Evolutionary conservation across 768 basidiomycete genomes (phyloP).

Genomic region (Cantharellus anzutake): DNA sequence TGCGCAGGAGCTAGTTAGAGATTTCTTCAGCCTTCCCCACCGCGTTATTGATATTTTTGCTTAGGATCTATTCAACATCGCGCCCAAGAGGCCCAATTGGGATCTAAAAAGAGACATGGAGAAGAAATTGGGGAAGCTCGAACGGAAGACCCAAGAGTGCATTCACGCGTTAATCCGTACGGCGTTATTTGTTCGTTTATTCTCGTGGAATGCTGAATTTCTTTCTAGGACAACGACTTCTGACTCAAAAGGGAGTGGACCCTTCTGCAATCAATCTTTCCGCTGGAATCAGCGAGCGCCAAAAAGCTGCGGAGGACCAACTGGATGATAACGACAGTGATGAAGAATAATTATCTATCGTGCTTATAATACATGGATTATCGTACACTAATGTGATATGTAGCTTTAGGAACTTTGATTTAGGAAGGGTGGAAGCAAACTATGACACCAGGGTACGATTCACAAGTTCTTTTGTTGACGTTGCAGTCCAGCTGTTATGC

Average conservation of each 20-base stretch:
- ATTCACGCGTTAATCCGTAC: conserved; percentile 84
- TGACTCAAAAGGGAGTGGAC: conserved; percentile 50
- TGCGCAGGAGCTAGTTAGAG: conserved; percentile 66
- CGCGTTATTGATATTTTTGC: conserved; percentile 1
- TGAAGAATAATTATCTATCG: conserved; percentile 26
- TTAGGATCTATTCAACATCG: conserved; percentile 91
- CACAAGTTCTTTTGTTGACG: conserved; percentile 1
- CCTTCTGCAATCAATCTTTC: conserved; percentile 39
- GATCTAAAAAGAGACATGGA: conserved; percentile 89
- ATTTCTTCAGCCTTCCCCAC: neutral
- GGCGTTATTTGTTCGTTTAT: conserved; percentile 13
- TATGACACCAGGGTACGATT: neutral
- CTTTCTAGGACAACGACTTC: conserved; percentile 49
- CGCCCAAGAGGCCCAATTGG: conserved; percentile 93
- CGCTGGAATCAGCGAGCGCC: conserved; percentile 69
- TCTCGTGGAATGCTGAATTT: neutral
- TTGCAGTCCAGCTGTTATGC: conserved; percentile 29
- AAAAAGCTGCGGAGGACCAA: conserved; percentile 24
- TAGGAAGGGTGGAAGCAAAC: neutral
- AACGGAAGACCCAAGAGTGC: conserved; percentile 77
- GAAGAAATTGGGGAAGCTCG: conserved; percentile 74
- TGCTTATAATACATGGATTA: neutral
- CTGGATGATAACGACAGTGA: conserved; percentile 37
- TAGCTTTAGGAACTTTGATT: too few relatives aligned
- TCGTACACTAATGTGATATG: too few relatives aligned